Base-by-base conservation (phyloP, 129 eudicot genomes). In the Smallanthus sonchifolius region DNA sequence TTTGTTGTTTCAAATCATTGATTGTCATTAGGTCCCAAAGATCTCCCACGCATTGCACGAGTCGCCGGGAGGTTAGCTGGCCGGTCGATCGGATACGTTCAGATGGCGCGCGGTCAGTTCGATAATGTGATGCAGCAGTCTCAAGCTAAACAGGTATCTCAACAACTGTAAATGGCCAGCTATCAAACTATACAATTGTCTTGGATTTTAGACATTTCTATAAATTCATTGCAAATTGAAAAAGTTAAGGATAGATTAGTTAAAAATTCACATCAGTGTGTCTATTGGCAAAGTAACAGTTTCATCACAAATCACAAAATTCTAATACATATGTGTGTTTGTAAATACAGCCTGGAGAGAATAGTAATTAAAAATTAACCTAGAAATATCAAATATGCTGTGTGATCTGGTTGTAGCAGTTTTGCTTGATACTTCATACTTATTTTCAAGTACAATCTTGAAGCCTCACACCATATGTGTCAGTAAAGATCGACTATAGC, bases 51-150 rank as follows among this genome's bases (percentile, higher is more conserved):
- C 24, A 86, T 94, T 56, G 83, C 91, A 47, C 88, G 96, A 78
- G 83, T 85, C 13, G 92, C 92, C 2, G 96, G 97, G 36, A 82
- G 89, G 54, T 76, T 84, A 65, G 87, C 91, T 54, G 96, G 98
- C n/a, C 91, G 89, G 59, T 84, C 98, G 0, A 86, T 90, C 28
- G 97, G 88, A 32, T 94, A 88, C 35, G 89, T 91, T 76, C 99
- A 88, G 78, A 20, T 95, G 84, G 96, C 94, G 3, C 99, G 99
- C 14, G 97, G 99, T 13, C 97, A 95, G 79, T 88, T 95, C n/a
- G 99, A 95, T 11, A 88, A 73, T 72, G 86, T 88, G 52, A 87
- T 95, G 97, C 94, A 95, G 75, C 91, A 95, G 71, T 81, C 96
- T 60, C 94, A 88, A 79, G 97, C 90, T 82, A 89, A 86, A 65